Percentiles rank a stretch among this genome's conserved stretches.
Conservation (phyloP, 805 yeast genomes). For the Nakazawaea wickerhamii region DNA sequence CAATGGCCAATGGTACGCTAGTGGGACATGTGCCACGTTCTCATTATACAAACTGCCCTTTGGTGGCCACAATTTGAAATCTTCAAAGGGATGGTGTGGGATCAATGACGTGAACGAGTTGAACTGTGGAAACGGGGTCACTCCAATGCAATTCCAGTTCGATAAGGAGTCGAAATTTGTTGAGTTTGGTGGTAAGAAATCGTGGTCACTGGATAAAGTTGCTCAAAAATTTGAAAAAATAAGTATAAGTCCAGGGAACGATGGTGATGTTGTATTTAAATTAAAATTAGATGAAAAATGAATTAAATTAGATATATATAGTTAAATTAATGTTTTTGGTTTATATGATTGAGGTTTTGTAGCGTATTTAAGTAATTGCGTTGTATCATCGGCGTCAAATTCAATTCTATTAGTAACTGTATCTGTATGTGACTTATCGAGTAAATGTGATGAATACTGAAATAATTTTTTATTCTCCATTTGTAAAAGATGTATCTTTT, state of each 20-base stretch:
- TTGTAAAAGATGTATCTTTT: neutral
- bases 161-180: slow-evolving; percentile 39
- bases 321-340: neutral
- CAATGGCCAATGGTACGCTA: slow-evolving; percentile 77
- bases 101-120: slow-evolving; percentile 27
- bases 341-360: neutral
- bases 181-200: slow-evolving; percentile 54
- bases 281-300: slow-evolving; percentile 7
- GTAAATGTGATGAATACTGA: neutral
- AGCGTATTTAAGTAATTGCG: slow-evolving; percentile 10
- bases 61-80: slow-evolving; percentile 67
- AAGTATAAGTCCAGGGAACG: slow-evolving; percentile 40
- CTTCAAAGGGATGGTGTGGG: slow-evolving; percentile 75
- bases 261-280: slow-evolving; percentile 23
- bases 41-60: slow-evolving; percentile 49
- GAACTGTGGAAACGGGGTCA: slow-evolving; percentile 24
- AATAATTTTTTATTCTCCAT: neutral
- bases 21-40: slow-evolving; percentile 84
- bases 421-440: neutral
- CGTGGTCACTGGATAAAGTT: slow-evolving; percentile 51
- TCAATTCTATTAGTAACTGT: neutral
- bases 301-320: neutral
- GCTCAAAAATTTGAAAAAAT: slow-evolving; percentile 44
- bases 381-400: slow-evolving; percentile 8
- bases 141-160: slow-evolving; percentile 54